A percentile compares a stretch with the other conserved stretches of the same genome.
Conservation (phyloP, 441 rosid genomes). For the Populus hybrid region DNA sequence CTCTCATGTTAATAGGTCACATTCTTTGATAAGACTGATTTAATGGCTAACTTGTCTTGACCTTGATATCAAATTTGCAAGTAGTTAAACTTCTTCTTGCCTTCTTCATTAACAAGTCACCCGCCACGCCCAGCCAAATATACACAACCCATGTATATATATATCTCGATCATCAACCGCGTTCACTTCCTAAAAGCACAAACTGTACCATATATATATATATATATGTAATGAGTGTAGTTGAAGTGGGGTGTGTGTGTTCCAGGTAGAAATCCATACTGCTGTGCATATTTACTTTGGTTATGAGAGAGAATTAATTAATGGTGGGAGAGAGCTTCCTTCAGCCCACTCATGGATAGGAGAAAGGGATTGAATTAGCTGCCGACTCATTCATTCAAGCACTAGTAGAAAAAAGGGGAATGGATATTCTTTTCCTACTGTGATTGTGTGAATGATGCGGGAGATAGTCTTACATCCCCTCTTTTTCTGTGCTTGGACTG, state of each 20-base stretch:
- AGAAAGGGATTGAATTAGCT: constrained; percentile 65
- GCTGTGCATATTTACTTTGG: not conserved
- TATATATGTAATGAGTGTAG: not conserved
- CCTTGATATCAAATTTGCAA: not conserved
- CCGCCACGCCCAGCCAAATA: not conserved
- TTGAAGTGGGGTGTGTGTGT: not conserved
- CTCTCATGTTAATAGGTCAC: not conserved
- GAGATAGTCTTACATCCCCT: constrained; percentile 65
- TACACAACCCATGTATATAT: not conserved
- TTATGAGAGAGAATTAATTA: not conserved
- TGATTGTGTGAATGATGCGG: constrained; percentile 96
- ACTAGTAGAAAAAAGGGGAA: constrained; percentile 32
- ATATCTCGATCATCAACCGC: too few species aligned
- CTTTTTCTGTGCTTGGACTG: constrained; percentile 84
- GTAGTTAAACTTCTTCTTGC: not conserved
- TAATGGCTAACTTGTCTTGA: not conserved
- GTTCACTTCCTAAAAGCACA: not conserved
- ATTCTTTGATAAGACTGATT: not conserved
- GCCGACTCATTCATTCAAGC: constrained; percentile 95
- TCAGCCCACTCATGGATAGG: constrained; percentile 74
- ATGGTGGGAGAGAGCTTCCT: constrained; percentile 66
- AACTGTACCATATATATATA: not conserved
- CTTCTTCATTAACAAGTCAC: not conserved
- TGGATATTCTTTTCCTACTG: constrained; percentile 29
- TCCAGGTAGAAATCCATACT: not conserved